These are phyloP conservation scores for Chlorella variabilis DNA, from an alignment of 163 green algal species.

Conservation along the genomic window DNA sequence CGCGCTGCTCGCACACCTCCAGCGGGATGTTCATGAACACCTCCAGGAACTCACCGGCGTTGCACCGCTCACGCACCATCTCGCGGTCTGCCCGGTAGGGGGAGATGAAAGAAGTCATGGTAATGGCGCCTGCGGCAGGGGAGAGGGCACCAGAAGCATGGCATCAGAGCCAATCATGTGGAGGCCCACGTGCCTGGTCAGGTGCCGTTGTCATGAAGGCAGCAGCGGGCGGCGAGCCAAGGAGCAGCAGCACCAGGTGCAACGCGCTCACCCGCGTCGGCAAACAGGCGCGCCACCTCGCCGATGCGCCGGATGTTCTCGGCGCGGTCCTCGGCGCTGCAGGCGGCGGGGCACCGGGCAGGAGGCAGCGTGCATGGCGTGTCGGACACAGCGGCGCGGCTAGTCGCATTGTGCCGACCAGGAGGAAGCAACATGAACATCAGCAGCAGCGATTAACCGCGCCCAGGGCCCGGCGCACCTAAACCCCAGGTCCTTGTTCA, in stretches of 20 bases:
- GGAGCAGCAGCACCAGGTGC: too few species aligned
- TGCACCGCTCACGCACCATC: slow-evolving; percentile 64
- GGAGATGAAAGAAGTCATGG: slow-evolving; percentile 95
- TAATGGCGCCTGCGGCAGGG: slow-evolving; percentile 78
- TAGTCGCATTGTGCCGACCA: too few species aligned
- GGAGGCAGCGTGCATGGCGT: neutral
- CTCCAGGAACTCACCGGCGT: slow-evolving; percentile 83
- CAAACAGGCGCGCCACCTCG: slow-evolving; percentile 95
- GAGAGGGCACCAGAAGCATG: neutral
- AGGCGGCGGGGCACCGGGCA: neutral
- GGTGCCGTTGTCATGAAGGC: neutral
- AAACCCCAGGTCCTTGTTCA: slow-evolving; percentile 96
- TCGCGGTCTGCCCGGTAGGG: slow-evolving; percentile 90
- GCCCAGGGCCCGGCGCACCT: too few species aligned
- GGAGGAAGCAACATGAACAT: too few species aligned
- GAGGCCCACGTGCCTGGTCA: too few species aligned
- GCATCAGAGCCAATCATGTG: too few species aligned
- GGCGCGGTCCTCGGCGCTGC: slow-evolving; percentile 72
- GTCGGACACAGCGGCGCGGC: neutral
- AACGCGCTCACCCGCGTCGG: slow-evolving; percentile 67
- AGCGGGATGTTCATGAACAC: slow-evolving; percentile 82
- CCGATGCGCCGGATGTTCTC: slow-evolving; percentile 97
- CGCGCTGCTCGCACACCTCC: slow-evolving; percentile 86
- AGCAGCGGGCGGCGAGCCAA: too few species aligned
- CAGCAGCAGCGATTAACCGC: too few species aligned